Evolutionary conservation across 2,329 filamentous ascomycete genomes (phyloP).

Genomic region (Tolypocladium endophyticum): DNA sequence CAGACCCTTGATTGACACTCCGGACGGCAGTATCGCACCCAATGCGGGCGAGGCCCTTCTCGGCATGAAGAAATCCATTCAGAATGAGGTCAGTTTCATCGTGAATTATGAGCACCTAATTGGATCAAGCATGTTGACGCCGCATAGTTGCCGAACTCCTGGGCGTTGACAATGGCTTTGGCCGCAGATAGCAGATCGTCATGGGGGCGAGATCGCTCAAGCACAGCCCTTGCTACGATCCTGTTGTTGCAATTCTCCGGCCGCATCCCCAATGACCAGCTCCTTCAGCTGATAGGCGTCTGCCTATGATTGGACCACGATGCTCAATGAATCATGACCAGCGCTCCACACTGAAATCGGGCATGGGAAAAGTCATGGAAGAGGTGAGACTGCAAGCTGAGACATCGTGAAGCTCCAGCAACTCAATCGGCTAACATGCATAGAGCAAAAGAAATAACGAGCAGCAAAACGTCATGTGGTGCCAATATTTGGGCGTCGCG

Average conservation of each 20-base stretch:
- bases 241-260: constrained; percentile 15
- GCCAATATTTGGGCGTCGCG: neutral
- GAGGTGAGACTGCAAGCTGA: neutral
- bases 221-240: constrained; percentile 13
- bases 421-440: neutral
- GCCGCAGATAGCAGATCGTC: constrained; percentile 5
- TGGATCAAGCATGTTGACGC: neutral
- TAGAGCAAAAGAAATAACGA: neutral
- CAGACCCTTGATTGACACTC: constrained; percentile 7
- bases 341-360: no score
- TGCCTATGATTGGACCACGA: constrained; percentile 10
- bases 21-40: constrained; percentile 3
- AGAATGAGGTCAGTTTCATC: constrained; percentile 10
- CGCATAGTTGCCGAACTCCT: constrained; percentile 13
- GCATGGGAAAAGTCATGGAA: neutral
- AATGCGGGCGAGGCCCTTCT: constrained; percentile 5
- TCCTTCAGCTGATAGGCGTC: constrained; percentile 12
- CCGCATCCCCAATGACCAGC: constrained; percentile 12
- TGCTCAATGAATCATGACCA: neutral
- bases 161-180: constrained; percentile 15
- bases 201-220: constrained; percentile 12
- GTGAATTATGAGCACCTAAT: neutral
- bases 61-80: constrained; percentile 10
- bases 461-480: neutral
- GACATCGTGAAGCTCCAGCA: neutral